Evolutionary conservation across 2,329 filamentous ascomycete species (phyloP).

Genomic region (Penicillium oxalicum): DNA sequence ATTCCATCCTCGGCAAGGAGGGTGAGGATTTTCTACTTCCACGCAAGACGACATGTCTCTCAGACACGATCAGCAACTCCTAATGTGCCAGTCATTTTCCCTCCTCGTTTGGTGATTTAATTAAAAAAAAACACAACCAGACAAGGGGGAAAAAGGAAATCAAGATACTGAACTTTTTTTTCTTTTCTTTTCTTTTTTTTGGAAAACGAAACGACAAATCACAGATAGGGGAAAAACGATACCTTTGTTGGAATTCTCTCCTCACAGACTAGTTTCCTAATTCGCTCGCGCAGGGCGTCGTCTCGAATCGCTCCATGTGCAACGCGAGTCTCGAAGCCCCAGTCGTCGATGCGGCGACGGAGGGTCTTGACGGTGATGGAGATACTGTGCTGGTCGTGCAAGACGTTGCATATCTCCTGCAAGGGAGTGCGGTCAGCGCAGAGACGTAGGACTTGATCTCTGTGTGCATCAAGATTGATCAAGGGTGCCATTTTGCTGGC

Average conservation of each 20-base stretch:
- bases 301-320: not conserved
- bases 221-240: not conserved
- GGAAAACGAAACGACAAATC: too few relatives aligned
- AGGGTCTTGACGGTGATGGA: not conserved
- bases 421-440: not conserved
- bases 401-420: not conserved
- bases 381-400: not conserved
- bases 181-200: too few relatives aligned
- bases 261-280: not conserved
- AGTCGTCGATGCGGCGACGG: not conserved
- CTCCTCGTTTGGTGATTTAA: too few relatives aligned
- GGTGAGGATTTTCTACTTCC: not conserved
- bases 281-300: not conserved
- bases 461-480: not conserved
- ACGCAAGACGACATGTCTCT: not conserved
- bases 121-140: too few relatives aligned
- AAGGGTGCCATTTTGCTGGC: not conserved
- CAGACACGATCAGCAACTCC: not conserved
- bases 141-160: too few relatives aligned
- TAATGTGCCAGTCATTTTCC: too few relatives aligned
- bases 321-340: not conserved
- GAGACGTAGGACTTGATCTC: not conserved
- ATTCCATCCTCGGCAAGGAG: not conserved
- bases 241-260: not conserved
- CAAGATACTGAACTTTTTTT: too few relatives aligned